Percentiles rank a stretch among this genome's conserved stretches.
Evolutionary conservation across 306 rosid genomes (phyloP).

Genomic region (Sicyos baderoa): DNA sequence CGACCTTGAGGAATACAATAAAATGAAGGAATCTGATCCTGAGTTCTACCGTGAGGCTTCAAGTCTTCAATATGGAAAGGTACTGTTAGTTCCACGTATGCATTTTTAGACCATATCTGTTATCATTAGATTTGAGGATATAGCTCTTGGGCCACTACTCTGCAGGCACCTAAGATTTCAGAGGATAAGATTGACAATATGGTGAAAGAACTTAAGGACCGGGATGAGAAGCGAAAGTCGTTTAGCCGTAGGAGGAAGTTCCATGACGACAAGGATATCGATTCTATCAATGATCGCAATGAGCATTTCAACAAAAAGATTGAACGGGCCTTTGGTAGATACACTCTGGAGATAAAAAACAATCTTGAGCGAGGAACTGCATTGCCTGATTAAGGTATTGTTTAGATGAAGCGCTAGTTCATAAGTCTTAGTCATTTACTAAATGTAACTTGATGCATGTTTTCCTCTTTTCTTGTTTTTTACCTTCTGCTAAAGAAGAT

Average conservation of each 20-base stretch:
- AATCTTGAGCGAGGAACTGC: slow-evolving; percentile 99
- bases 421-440: too few species aligned
- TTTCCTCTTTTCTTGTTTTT: too few species aligned
- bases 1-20: slow-evolving; percentile 72
- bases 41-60: slow-evolving; percentile 99
- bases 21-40: slow-evolving; percentile 93
- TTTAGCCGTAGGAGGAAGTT: slow-evolving; percentile 87
- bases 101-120: slow-evolving; percentile 2
- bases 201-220: slow-evolving; percentile 88
- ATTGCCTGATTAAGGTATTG: slow-evolving; percentile 61
- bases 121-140: slow-evolving; percentile 8
- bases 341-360: slow-evolving; percentile 95
- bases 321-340: slow-evolving; percentile 94
- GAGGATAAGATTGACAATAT: slow-evolving; percentile 82
- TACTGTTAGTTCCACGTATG: slow-evolving; percentile 24
- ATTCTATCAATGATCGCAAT: slow-evolving; percentile 91
- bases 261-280: slow-evolving; percentile 93
- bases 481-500: too few species aligned
- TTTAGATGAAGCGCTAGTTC: too few species aligned
- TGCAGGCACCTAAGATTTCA: slow-evolving; percentile 64
- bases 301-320: slow-evolving; percentile 98
- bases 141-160: slow-evolving; percentile 22
- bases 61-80: slow-evolving; percentile 95
- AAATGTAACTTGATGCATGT: too few species aligned
- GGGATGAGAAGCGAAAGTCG: slow-evolving; percentile 63